Evolutionary conservation across 1,284 basidiomycete genomes (phyloP).

Genomic region (Cystobasidium pallidum): DNA sequence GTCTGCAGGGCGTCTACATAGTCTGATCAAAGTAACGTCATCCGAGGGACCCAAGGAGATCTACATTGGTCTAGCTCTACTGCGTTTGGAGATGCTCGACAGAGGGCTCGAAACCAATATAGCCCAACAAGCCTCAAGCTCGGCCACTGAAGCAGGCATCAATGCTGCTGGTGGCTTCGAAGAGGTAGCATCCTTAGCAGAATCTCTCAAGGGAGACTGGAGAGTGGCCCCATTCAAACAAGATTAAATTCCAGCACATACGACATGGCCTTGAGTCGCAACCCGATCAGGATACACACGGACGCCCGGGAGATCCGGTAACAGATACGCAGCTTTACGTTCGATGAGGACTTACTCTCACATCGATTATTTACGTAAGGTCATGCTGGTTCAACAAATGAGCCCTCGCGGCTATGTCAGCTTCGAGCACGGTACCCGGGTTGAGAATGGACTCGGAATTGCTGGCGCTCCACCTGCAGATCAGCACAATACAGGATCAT

Average conservation of each 20-base stretch:
- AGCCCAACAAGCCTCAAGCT: neutral
- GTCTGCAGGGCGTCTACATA: constrained; percentile 50
- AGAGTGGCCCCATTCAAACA: constrained; percentile 29
- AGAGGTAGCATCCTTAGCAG: neutral
- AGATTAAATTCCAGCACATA: neutral
- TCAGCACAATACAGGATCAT: too few species aligned
- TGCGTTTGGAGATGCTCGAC: constrained; percentile 47
- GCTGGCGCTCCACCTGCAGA: too few species aligned
- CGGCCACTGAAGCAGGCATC: constrained; percentile 10
- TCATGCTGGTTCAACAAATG: too few species aligned
- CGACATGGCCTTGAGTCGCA: neutral
- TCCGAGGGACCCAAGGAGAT: constrained; percentile 33
- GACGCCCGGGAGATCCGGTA: too few species aligned
- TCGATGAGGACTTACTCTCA: too few species aligned
- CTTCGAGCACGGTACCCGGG: too few species aligned
- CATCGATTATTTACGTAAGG: too few species aligned
- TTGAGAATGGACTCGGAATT: too few species aligned
- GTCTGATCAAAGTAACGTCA: constrained; percentile 46
- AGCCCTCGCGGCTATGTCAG: too few species aligned
- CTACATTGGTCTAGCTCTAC: constrained; percentile 48
- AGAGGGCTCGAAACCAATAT: constrained; percentile 30
- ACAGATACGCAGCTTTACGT: too few species aligned
- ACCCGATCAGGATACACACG: too few species aligned
- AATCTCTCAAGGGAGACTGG: neutral
- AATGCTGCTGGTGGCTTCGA: constrained; percentile 29